Base-by-base conservation (phyloP, 192 early-diverging fungal genomes). In the Thoreauomyces humboldtii region DNA sequence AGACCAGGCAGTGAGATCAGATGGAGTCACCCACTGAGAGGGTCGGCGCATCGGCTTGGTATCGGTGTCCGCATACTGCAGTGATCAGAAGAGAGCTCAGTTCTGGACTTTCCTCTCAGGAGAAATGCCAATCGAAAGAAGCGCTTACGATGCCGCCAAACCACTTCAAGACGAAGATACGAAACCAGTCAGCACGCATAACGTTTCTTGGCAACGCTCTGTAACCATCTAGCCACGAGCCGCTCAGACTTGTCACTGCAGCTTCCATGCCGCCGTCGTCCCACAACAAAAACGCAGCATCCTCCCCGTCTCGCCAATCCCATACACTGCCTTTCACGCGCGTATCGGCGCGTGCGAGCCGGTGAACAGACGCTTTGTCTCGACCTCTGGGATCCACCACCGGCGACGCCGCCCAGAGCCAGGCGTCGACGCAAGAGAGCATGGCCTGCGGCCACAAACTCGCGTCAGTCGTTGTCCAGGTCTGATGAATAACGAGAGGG, bases 401-500 rank as follows among this genome's bases (percentile, higher is more conserved):
- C 15, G 55, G 55, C 34, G 27, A 25, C 17, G 55, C 32, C 0
- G 55, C 55, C 55, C 55, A 57, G 24, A 65, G 19, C 63, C 63
- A 65, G 9, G n/a, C 22, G 15, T 22, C 50, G 14, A 65, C 63
- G 22, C 63, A 56, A 1, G 56, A 51, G 22, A 65, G 31, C 63
- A 65, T 52, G 25, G 11, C 7, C 2, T 36, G 15, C 2, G 63
- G 63, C 63, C 63, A 65, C 12, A 36, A 21, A 21, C 38, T 25
- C 9, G 52, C 34, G 9, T 33, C 22, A 35, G 63, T 65, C 0
- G 63, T 65, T 42, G 56, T 65, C 48, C 48, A 65, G 6, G 63
- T 65, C 35, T 65, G 63, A 57, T 65, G 63, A 2, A 65, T 12
- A 28, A 65, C 57, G 15, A 65, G 53, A 28, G 63, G 63, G 17